A percentile compares a stretch with the other conserved stretches of the same genome.
Conservation (phyloP, 768 basidiomycete species). For the Phlebiopsis gigantea region DNA sequence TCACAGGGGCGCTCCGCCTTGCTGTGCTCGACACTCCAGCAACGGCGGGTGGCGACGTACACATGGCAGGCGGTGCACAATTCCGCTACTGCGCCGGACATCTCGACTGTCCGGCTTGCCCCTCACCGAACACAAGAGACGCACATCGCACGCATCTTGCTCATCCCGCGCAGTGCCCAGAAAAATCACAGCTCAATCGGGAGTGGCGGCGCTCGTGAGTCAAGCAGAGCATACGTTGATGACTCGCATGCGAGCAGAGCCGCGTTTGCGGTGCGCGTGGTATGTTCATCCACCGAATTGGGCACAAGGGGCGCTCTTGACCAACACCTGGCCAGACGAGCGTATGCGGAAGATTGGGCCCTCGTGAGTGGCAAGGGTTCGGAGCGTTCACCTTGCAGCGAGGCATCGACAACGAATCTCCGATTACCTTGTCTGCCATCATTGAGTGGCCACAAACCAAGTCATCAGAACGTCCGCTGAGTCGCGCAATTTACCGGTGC, state of each 20-base stretch:
- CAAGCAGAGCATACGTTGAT: not conserved
- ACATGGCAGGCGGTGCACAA: not conserved
- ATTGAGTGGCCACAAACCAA: too few relatives aligned
- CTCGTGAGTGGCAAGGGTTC: not conserved
- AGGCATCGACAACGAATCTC: not conserved
- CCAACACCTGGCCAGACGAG: not conserved
- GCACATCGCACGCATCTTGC: not conserved
- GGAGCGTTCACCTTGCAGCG: not conserved
- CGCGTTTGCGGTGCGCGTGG: not conserved
- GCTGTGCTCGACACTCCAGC: not conserved
- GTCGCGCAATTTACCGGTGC: not conserved
- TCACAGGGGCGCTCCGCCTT: not conserved
- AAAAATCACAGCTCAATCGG: not conserved
- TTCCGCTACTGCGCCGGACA: too few relatives aligned
- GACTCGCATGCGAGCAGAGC: not conserved
- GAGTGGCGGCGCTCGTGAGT: not conserved
- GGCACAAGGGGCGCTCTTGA: not conserved
- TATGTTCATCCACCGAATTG: not conserved
- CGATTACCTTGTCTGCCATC: not conserved
- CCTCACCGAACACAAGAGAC: not conserved
- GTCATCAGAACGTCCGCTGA: too few relatives aligned
- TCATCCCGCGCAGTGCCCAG: not conserved
- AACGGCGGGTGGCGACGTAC: not conserved
- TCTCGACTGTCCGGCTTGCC: not conserved
- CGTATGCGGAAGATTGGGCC: too few relatives aligned